phyloP scores from a whole-genome alignment of 441 rosid genomes.

The Adansonia gregorii region DNA sequence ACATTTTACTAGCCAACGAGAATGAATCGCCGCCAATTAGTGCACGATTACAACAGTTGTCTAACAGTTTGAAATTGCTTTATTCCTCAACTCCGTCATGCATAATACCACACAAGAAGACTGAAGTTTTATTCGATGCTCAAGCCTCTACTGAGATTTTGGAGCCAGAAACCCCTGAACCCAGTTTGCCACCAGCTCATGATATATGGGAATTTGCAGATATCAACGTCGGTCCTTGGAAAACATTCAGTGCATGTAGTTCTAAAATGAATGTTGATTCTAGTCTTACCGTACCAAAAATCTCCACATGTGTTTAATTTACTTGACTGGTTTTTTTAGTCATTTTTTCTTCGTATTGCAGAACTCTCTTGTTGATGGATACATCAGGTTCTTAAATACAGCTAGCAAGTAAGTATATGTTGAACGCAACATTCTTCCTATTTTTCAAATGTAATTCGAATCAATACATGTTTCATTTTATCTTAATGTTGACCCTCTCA shows the following conservation, averaged over 20 bases:
- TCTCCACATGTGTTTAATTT: not conserved
- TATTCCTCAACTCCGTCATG: constrained; percentile 41
- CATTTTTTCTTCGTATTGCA: constrained; percentile 36
- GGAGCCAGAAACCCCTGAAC: constrained; percentile 60
- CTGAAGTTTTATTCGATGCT: constrained; percentile 30
- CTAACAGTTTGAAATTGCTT: constrained; percentile 58
- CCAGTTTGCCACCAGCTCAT: constrained; percentile 21
- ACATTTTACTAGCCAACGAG: constrained; percentile 31
- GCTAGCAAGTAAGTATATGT: constrained; percentile 60
- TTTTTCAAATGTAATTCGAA: too few species aligned
- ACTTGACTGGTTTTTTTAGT: not conserved
- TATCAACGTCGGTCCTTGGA: constrained; percentile 47
- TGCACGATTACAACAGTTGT: constrained; percentile 51
- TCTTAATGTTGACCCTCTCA: not conserved
- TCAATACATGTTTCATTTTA: too few species aligned
- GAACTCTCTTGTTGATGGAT: constrained; percentile 62
- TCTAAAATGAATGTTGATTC: constrained; percentile 51
- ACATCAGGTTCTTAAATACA: constrained; percentile 60
- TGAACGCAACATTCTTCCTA: not conserved
- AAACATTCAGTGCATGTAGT: constrained; percentile 45
- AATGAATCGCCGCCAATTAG: constrained; percentile 59
- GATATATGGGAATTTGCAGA: constrained; percentile 25
- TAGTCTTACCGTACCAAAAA: not conserved
- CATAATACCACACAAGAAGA: constrained; percentile 31
- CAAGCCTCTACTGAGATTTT: constrained; percentile 27